Evolutionary conservation across 169 alveolate genomes (phyloP), one percentile per base, ranked within the genome.

Genomic region (Plasmodium coatneyi): DNA sequence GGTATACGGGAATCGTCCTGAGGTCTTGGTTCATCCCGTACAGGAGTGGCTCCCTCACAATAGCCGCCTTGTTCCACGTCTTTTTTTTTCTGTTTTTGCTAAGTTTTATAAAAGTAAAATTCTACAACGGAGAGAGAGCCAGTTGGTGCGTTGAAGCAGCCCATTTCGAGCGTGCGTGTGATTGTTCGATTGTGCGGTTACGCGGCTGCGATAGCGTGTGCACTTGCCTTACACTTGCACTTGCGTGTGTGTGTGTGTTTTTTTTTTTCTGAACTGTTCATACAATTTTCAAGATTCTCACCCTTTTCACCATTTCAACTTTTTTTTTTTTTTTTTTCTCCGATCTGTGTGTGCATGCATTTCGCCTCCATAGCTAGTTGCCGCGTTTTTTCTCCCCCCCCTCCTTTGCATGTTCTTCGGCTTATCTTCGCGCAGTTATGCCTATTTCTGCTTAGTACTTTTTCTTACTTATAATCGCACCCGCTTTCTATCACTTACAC

Each of bases 21-120:
- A 25, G 92, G 72, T 84, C 92, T 46, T 84, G 92, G 92, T 84
- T 84, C 54, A 84, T 71, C 52, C 92, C 92, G n/a, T 84, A 84
- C 79, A 84, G 92, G 79, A 84, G 83, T 84, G 92, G 92, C 41
- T 43, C 92, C 22, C 71, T 84, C 16, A 84, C 92, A 84, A 84
- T 84, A 71, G 92, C 92, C 82, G 49, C 30, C 56, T 80, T 49
- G 71, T 84, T 84, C 56, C 92, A 84, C 76, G 71, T 84, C 71
- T 84, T 84, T 84, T 84, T 84, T 71, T 84, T 71, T 71, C 71
- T 84, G 56, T 84, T 84, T 72, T 84, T 84, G 54, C 83, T 84
- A 72, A 84, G 92, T 84, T 84, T 84, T 72, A 84, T 84, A 84
- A 84, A 84, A 84, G 92, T 84, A 84, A 84, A 25, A 80, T n/a